Base-by-base conservation (phyloP, 2,329 filamentous ascomycete species). In the Alternaria viburni region DNA sequence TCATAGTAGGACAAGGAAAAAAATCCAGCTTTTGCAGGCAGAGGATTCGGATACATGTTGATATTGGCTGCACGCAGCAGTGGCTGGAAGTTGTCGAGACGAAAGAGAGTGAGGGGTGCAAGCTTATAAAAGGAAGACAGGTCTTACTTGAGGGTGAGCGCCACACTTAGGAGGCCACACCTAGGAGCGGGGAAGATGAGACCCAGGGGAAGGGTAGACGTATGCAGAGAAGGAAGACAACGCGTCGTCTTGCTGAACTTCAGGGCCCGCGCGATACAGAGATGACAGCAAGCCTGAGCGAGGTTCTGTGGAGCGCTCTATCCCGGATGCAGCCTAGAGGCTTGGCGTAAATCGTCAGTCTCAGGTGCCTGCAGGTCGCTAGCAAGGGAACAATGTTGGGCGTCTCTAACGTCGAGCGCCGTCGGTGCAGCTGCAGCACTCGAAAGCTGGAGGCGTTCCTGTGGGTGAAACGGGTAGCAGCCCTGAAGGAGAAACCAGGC, bases 121-220 rank as follows among this genome's bases (percentile, higher is more conserved):
- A 49, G 32, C n/a, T 32, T 25, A 32, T 30, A 19, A 30, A 49
- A 59, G 57, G 44, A 36, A 64, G 46, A 65, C 58, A 56, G 59
- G 70, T 69, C 75, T 78, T 76, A 77, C 74, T 71, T 74, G 61
- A 54, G 51, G 52, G 56, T 66, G 62, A 65, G 59, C 52, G 64
- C 69, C 62, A 70, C 69, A 68, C 68, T 71, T 66, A 67, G 71
- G 69, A 68, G 59, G 64, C 69, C 61, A 70, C 69, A 68, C 68
- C 70, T 66, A 67, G 71, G 69, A 68, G 73, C 69, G 69, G 70
- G 70, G 69, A 71, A 68, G 61, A 51, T 56, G 45, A 59, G 56
- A 64, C 70, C 66, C 59, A 70, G 65, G 62, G 61, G 62, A 51
- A 62, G 64, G 69, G 69, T 66, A 66, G 70, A 70, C 58, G 68